These are phyloP conservation scores for Pneumocystis sp. DNA, from an alignment of 1,139 yeast genomes.

Conservation along the genomic window DNA sequence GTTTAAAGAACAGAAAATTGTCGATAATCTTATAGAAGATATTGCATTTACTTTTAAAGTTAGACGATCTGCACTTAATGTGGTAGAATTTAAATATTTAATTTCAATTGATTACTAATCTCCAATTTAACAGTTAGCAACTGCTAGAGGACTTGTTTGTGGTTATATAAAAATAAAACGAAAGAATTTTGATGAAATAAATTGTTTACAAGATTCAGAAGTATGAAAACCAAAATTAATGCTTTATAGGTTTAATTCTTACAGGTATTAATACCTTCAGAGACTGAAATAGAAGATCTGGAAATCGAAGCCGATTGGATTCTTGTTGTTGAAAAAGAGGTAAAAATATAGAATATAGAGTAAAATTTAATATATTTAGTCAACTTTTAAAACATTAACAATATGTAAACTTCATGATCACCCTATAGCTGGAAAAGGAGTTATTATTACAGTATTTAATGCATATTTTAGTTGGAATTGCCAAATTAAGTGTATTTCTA, in stretches of 20 bases:
- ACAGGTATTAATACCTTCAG: not conserved
- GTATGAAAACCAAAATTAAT: constrained; percentile 7
- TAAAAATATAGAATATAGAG: constrained; percentile 14
- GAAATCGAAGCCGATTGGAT: constrained; percentile 23
- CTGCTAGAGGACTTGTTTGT: constrained; percentile 48
- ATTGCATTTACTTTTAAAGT: constrained; percentile 19
- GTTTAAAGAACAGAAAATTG: constrained; percentile 35
- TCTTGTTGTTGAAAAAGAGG: constrained; percentile 53
- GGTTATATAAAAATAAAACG: constrained; percentile 26
- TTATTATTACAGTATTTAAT: constrained; percentile 13
- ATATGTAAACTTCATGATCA: constrained; percentile 3
- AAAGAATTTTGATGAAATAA: constrained; percentile 13
- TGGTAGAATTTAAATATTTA: not conserved
- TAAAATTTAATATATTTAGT: not conserved
- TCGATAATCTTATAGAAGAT: constrained; percentile 31
- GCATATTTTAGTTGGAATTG: not conserved
- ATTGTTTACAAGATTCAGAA: constrained; percentile 15
- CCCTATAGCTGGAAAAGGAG: constrained; percentile 10
- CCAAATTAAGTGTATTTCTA: not conserved
- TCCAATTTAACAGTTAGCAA: constrained; percentile 37
- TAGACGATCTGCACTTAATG: constrained; percentile 17
- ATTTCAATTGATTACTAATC: constrained; percentile 6
- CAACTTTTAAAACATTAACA: constrained; percentile 17
- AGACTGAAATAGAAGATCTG: not conserved
- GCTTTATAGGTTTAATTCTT: not conserved